phyloP scores from a whole-genome alignment of 2,329 filamentous ascomycete species.

The Fusarium keratoplasticum region DNA sequence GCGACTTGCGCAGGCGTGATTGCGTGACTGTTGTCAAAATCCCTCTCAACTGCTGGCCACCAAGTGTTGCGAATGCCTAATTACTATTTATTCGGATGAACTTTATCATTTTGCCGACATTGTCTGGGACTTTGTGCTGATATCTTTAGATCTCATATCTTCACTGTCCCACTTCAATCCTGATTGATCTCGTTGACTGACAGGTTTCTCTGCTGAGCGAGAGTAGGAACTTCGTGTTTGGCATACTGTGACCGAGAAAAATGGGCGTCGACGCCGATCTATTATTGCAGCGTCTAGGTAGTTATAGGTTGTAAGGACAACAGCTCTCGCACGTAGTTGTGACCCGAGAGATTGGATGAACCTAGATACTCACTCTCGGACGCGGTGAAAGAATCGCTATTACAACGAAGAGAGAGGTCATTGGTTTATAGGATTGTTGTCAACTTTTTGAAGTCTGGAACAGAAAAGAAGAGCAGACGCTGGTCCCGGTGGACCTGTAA shows the following conservation, averaged over 20 bases:
- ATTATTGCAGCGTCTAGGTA: no score
- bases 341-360: neutral
- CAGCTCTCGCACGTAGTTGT: neutral
- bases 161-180: neutral
- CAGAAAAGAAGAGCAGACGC: neutral
- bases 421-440: no score
- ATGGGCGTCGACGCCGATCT: accelerated
- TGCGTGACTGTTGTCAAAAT: neutral
- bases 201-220: neutral
- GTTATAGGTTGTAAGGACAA: no score
- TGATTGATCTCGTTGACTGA: neutral
- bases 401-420: neutral
- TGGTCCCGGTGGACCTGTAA: neutral
- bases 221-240: neutral
- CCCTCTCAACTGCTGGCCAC: neutral
- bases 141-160: neutral
- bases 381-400: neutral
- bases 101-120: accelerated
- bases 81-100: no score
- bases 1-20: neutral
- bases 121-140: neutral
- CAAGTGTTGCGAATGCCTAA: neutral
- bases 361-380: neutral
- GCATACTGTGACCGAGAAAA: neutral
- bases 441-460: no score